Evolutionary conservation across 805 yeast genomes (phyloP), one percentile per base, ranked within the genome.

Genomic region (Clavispora carvajalis): DNA sequence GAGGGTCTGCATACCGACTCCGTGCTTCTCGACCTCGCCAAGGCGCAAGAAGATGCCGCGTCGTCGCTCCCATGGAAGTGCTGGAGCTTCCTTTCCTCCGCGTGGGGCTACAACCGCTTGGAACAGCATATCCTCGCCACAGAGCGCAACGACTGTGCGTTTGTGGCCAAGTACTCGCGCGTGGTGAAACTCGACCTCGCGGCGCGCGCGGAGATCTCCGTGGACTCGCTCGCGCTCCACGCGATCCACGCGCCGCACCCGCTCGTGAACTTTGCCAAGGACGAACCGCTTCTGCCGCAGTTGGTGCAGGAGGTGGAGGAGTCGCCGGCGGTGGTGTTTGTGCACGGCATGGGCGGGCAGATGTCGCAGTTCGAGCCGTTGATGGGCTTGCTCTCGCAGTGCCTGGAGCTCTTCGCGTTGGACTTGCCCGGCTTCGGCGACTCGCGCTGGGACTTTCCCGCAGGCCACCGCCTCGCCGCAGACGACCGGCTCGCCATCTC

Each of bases 341-440:
- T 90, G 15, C 97, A 89, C 64, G 98, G 98, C 0, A 60, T 91
- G 16, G 98, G 97, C 1, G 98, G 98, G 2, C 91, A 82, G 51
- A 67, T 85, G 56, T 77, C 87, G 17, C 96, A 89, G 58, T 90
- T 90, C 58, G 93, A 85, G 53, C 80, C 82, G 1, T 63, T 86
- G 28, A 62, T 86, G 57, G 80, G 79, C 21, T 67, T 77, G 38
- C 76, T 85, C 48, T 65, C 82, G 24, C 79, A 76, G 48, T 74
- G 80, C 46, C 74, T 79, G 45, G 82, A 78, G 41, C 73, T 88
- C 15, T 54, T 85, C 30, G 77, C 90, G 0, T 50, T 90, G 12
- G 98, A 90, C 57, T 64, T 89, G 38, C 96, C 96, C 1, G 98
- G 97, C 0, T 87, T 87, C 59, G 98, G 98, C 3, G 71, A 75